phyloP scores from a whole-genome alignment of 2,329 filamentous ascomycete species.

The Stylonectria norvegica region DNA sequence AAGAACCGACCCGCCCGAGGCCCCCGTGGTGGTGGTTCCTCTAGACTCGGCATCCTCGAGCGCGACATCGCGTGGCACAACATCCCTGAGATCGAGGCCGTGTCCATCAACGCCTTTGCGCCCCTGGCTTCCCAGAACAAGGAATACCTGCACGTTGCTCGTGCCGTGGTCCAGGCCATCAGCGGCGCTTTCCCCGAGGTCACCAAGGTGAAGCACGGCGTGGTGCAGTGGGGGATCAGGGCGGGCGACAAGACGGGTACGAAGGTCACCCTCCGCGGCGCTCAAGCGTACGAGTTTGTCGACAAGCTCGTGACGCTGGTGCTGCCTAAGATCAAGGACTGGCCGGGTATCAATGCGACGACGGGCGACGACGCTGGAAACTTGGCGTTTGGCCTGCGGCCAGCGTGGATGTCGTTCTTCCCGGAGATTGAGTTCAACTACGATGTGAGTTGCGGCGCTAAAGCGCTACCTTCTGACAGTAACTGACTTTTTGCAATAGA shows the following conservation, averaged over 20 bases:
- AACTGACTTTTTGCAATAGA: slow-evolving; percentile 41
- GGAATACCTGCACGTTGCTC: slow-evolving; percentile 74
- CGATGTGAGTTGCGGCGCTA: slow-evolving; percentile 66
- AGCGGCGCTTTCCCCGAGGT: slow-evolving; percentile 70
- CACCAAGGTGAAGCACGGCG: slow-evolving; percentile 66
- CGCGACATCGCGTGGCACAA: slow-evolving; percentile 75
- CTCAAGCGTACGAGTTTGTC: slow-evolving; percentile 84
- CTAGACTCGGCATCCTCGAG: slow-evolving; percentile 69
- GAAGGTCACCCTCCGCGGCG: slow-evolving; percentile 73
- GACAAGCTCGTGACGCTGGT: slow-evolving; percentile 89
- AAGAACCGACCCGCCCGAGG: slow-evolving; percentile 83
- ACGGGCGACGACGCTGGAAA: slow-evolving; percentile 89
- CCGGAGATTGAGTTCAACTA: slow-evolving; percentile 95
- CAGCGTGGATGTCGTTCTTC: slow-evolving; percentile 76
- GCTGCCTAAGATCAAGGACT: slow-evolving; percentile 94
- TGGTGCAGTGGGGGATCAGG: slow-evolving; percentile 71
- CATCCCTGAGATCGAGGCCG: slow-evolving; percentile 74
- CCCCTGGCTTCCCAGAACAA: slow-evolving; percentile 68
- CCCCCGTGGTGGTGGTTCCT: slow-evolving; percentile 67
- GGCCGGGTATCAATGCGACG: slow-evolving; percentile 61
- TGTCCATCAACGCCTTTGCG: slow-evolving; percentile 76
- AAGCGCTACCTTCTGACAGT: no score
- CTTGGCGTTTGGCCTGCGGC: slow-evolving; percentile 73
- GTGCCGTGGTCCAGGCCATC: slow-evolving; percentile 81
- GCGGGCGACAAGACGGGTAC: slow-evolving; percentile 69